Base-by-base conservation (phyloP, 768 basidiomycete species). In the Pleurotus cornucopiae region DNA sequence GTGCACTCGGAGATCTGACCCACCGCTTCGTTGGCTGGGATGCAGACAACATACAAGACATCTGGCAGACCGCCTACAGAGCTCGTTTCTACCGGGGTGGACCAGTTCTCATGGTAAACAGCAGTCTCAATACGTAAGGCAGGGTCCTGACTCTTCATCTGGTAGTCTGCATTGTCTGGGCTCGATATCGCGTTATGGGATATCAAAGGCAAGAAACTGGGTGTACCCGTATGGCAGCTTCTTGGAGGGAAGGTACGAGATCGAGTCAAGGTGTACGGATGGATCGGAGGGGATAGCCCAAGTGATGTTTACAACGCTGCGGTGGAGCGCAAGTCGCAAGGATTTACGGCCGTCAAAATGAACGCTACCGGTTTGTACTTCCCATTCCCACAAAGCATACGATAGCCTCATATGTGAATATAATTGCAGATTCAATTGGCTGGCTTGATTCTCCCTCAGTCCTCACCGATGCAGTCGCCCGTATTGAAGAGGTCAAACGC, bases 161-260 rank as follows among this genome's bases (percentile, higher is more conserved):
- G 11, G 0, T 56, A 81, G 78, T 81, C 77, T 25, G 81, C 78
- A 6, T 66, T 81, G 7, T 79, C 82, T 1, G 84, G 85, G 0
- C 67, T 88, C 26, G 85, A 88, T 66, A 88, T 89, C 57, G 85
- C 85, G 0, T 71, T 89, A 1, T 79, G 88, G 88, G 88, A 89
- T 62, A 85, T 89, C 69, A 88, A 88, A 61, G 88, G 88, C n/a
- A 88, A 87, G 69, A 83, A 81, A 34, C 76, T 88, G 2, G 85
- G 85, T 34, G 86, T 79, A 7, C 80, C 78, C 0, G 69, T 87
- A 1, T 86, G 81, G 77, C 78, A 86, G 66, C 72, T 90, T 0
- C 76, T 88, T 5, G 88, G 86, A 6, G 88, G 87, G 4, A 83
- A 82, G 64, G 83, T 88, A 30, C 77, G 86, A 48, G 79, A 85